Evolutionary conservation across 1,139 yeast species (phyloP).

Genomic region (Pichia sp.): DNA sequence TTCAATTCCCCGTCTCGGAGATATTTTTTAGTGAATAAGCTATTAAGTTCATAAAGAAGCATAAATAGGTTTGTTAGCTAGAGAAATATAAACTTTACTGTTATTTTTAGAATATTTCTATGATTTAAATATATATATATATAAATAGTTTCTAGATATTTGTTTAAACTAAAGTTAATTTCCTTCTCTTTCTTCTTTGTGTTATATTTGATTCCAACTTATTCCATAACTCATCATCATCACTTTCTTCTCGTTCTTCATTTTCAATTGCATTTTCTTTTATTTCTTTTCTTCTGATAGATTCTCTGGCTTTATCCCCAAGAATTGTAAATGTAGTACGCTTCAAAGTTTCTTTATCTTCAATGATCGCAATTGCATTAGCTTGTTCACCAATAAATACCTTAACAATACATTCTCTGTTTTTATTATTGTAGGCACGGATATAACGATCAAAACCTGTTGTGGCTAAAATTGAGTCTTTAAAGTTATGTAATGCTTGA

Average conservation of each 20-base stretch:
- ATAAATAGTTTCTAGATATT: no score
- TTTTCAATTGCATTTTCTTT: conserved; percentile 37
- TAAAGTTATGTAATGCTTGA: conserved; percentile 22
- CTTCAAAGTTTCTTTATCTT: conserved; percentile 37
- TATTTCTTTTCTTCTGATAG: conserved; percentile 30
- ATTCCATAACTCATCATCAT: conserved; percentile 29
- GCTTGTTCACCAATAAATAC: conserved; percentile 73
- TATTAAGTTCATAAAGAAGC: background rate
- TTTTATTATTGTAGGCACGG: conserved; percentile 59
- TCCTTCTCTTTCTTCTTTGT: conserved; percentile 27
- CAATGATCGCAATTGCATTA: conserved; percentile 48
- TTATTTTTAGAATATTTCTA: background rate
- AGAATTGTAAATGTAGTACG: conserved; percentile 24
- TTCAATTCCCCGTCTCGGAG: conserved; percentile 16
- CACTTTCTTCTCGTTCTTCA: conserved; percentile 26
- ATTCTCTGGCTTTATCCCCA: conserved; percentile 3
- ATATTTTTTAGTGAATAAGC: background rate
- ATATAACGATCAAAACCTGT: conserved; percentile 88
- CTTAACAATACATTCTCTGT: conserved; percentile 59
- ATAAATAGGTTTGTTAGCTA: no score
- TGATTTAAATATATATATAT: no score
- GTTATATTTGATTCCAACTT: conserved; percentile 20
- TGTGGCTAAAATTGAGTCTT: conserved; percentile 36
- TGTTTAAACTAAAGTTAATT: conserved; percentile 9
- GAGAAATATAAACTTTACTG: background rate